These are phyloP conservation scores for Diplodia scrobiculata DNA, from an alignment of 2,329 filamentous ascomycete species.

Conservation along the genomic window DNA sequence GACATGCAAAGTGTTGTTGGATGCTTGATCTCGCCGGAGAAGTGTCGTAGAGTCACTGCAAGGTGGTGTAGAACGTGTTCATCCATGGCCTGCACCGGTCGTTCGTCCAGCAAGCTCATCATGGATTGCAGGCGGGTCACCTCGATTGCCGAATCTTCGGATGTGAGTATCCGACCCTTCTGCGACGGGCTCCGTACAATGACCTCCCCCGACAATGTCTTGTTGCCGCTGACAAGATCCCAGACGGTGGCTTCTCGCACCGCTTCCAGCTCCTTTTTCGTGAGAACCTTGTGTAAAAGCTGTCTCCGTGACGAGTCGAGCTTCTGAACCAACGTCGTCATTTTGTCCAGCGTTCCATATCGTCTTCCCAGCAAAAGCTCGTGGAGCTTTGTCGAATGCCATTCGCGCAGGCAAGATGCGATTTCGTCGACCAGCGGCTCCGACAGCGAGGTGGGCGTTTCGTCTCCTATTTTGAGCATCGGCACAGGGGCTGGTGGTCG, in stretches of 20 bases:
- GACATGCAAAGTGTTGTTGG: slow-evolving; percentile 72
- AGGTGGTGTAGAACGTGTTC: slow-evolving; percentile 77
- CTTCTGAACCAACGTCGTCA: slow-evolving; percentile 77
- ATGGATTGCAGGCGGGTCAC: slow-evolving; percentile 88
- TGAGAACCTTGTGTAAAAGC: slow-evolving; percentile 91
- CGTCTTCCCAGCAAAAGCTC: slow-evolving; percentile 81
- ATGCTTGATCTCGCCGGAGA: slow-evolving; percentile 75
- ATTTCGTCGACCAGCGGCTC: slow-evolving; percentile 98
- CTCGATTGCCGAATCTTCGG: slow-evolving; percentile 89
- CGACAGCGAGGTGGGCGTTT: slow-evolving; percentile 83
- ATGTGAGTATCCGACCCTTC: slow-evolving; percentile 81
- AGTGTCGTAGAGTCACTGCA: slow-evolving; percentile 78
- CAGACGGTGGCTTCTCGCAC: slow-evolving; percentile 90
- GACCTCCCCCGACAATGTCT: slow-evolving; percentile 87
- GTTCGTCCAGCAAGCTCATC: slow-evolving; percentile 89
- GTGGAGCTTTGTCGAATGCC: slow-evolving; percentile 97
- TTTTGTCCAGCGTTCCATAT: slow-evolving; percentile 77
- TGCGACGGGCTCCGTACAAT: slow-evolving; percentile 88
- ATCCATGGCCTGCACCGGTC: slow-evolving; percentile 68
- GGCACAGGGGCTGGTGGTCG: slow-evolving; percentile 91
- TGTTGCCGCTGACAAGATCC: slow-evolving; percentile 93
- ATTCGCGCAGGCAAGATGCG: slow-evolving; percentile 92
- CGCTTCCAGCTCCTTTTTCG: slow-evolving; percentile 75
- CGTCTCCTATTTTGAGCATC: slow-evolving; percentile 96
- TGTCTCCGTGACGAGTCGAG: slow-evolving; percentile 85